Conservation (phyloP, 768 basidiomycete species). For the Tricholoma terreum region DNA sequence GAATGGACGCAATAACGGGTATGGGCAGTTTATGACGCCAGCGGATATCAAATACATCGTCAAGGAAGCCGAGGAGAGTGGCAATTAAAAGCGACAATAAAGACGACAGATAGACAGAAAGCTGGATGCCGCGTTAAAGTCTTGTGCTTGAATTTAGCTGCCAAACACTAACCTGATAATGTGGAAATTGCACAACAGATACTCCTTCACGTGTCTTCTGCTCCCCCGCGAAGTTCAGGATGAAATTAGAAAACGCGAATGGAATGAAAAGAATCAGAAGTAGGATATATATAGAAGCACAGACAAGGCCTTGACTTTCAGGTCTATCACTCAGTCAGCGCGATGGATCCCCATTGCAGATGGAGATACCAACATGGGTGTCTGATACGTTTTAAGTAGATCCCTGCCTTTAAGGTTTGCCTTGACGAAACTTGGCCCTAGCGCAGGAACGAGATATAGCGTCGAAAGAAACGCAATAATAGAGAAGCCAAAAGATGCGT, state of each 20-base stretch:
- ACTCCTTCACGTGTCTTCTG: conserved; percentile 56
- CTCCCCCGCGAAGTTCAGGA: conserved; percentile 44
- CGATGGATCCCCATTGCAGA: neutral
- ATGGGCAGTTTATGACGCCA: conserved; percentile 99
- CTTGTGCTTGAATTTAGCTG: neutral
- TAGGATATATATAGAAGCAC: conserved; percentile 85
- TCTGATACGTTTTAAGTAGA: conserved; percentile 75
- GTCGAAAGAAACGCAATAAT: conserved; percentile 78
- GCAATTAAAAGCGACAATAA: conserved; percentile 90
- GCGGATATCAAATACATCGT: conserved; percentile 97
- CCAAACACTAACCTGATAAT: conserved; percentile 58
- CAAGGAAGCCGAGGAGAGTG: conserved; percentile 91
- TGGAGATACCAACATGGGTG: conserved; percentile 55
- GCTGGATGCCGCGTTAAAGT: conserved; percentile 37
- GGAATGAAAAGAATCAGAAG: conserved; percentile 91
- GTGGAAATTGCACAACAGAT: conserved; percentile 67
- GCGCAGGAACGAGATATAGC: conserved; percentile 74
- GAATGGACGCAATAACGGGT: conserved; percentile 92
- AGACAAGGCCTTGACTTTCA: conserved; percentile 90
- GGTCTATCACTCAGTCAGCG: conserved; percentile 54
- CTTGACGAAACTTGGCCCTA: conserved; percentile 75
- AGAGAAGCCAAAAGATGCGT: conserved; percentile 80
- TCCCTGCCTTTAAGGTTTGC: conserved; percentile 86
- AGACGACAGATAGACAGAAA: conserved; percentile 91
- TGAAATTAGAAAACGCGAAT: conserved; percentile 83